Percentiles rank a stretch among this genome's conserved stretches.
phyloP scores from a whole-genome alignment of 2,329 filamentous ascomycete species.

The Pseudogymnoascus sp. region DNA sequence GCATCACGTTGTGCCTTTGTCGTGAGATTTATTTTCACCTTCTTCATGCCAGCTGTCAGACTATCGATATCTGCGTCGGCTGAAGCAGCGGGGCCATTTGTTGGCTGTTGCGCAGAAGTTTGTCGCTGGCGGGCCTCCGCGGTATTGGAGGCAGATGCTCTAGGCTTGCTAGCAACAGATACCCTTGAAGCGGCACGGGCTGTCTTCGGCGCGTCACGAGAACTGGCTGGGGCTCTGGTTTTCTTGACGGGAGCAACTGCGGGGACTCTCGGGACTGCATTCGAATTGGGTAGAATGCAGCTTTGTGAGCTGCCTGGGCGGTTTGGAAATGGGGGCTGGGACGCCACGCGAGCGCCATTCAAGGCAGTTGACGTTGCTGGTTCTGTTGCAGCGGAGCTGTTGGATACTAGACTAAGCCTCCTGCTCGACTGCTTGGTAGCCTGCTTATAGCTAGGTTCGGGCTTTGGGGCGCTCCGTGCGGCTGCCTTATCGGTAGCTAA shows the following conservation, averaged over 20 bases:
- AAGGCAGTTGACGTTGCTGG: conserved; percentile 13
- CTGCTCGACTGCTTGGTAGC: conserved; percentile 25
- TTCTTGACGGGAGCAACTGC: conserved; percentile 45
- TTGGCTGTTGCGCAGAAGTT: not conserved
- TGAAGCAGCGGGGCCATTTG: not conserved
- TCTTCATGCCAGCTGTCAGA: conserved; percentile 51
- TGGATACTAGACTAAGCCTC: conserved; percentile 38
- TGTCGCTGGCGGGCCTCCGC: not conserved
- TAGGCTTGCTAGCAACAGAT: conserved; percentile 1
- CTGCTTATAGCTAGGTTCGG: conserved; percentile 21
- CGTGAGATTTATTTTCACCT: conserved; percentile 53
- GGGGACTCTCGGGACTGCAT: conserved; percentile 34
- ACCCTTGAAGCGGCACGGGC: conserved; percentile 13
- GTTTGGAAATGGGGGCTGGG: conserved; percentile 7
- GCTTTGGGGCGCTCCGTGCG: conserved; percentile 24
- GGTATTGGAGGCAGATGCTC: not conserved
- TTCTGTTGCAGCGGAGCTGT: conserved; percentile 25
- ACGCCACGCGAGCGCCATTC: conserved; percentile 16
- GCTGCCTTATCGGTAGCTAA: conserved; percentile 38
- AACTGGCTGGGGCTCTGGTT: conserved; percentile 40
- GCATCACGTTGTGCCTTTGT: conserved; percentile 50
- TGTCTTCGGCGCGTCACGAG: conserved; percentile 33
- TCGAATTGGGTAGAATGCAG: conserved; percentile 33
- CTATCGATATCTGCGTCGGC: conserved; percentile 38
- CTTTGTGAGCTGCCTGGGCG: conserved; percentile 36